A percentile compares a stretch with the other conserved stretches of the same genome.
These are phyloP conservation scores for Vitellaria paradoxa DNA, from an alignment of 179 eudicot genomes.

Conservation along the genomic window DNA sequence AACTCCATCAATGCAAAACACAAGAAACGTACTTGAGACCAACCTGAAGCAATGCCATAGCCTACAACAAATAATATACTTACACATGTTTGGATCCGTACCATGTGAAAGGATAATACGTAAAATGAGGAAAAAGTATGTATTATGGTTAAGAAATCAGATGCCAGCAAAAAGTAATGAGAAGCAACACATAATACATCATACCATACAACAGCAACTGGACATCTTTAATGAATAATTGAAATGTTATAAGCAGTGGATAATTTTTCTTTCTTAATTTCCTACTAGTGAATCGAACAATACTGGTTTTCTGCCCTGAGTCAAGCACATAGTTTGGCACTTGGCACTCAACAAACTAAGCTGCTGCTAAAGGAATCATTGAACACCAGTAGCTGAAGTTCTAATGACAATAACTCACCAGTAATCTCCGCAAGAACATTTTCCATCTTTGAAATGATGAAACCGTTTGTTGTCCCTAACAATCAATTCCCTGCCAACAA, in stretches of 20 bases:
- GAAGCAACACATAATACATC: not conserved
- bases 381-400: not conserved
- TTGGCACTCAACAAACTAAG: slow-evolving; percentile 16
- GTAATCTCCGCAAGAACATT: slow-evolving; percentile 58
- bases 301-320: not conserved
- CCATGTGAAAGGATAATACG: too few relatives aligned
- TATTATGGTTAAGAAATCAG: not conserved
- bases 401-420: slow-evolving; percentile 30
- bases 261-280: too few relatives aligned
- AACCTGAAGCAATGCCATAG: too few relatives aligned
- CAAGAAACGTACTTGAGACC: too few relatives aligned
- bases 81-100: too few relatives aligned
- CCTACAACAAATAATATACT: too few relatives aligned
- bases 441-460: slow-evolving; percentile 61
- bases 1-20: too few relatives aligned
- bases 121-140: not conserved
- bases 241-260: not conserved
- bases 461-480: slow-evolving; percentile 54
- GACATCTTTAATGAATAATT: not conserved
- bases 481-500: slow-evolving; percentile 46
- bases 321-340: slow-evolving; percentile 2
- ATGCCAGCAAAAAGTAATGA: not conserved
- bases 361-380: not conserved
- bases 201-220: not conserved
- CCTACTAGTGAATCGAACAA: not conserved